Evolutionary conservation across 2,329 filamentous ascomycete genomes (phyloP).

Genomic region (Teratosphaeria nubilosa): DNA sequence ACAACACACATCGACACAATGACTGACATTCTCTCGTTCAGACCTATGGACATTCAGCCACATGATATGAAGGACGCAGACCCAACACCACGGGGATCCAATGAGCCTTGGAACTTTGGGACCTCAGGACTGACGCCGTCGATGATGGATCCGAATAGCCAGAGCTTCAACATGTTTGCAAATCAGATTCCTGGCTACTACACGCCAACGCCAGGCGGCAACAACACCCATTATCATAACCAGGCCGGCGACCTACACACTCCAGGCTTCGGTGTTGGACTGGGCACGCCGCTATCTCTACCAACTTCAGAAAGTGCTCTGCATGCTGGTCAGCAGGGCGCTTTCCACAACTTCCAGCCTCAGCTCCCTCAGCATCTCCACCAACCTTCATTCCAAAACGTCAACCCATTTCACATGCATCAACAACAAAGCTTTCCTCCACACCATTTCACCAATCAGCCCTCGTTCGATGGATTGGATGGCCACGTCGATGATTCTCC

Average conservation of each 20-base stretch:
- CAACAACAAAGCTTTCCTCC: slow-evolving; percentile 55
- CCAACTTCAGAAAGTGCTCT: slow-evolving; percentile 59
- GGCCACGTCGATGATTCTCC: slow-evolving; percentile 55
- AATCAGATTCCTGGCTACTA: slow-evolving; percentile 78
- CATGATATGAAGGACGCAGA: slow-evolving; percentile 60
- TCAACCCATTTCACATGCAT: slow-evolving; percentile 57
- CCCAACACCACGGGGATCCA: slow-evolving; percentile 67
- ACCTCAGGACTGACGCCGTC: slow-evolving; percentile 63
- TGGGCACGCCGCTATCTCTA: slow-evolving; percentile 74
- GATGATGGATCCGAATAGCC: slow-evolving; percentile 74
- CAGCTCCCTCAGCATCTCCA: slow-evolving; percentile 49
- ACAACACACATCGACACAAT: background rate
- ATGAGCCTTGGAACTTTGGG: slow-evolving; percentile 61
- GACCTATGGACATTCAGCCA: slow-evolving; percentile 14
- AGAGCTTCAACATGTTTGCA: slow-evolving; percentile 67
- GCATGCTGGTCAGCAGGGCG: slow-evolving; percentile 46
- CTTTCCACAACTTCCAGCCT: slow-evolving; percentile 57
- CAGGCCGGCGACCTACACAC: slow-evolving; percentile 80
- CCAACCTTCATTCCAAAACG: slow-evolving; percentile 45
- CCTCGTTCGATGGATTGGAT: slow-evolving; percentile 67
- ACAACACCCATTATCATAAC: slow-evolving; percentile 68
- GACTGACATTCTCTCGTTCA: slow-evolving; percentile 10
- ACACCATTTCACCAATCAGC: slow-evolving; percentile 69
- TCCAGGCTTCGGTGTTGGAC: slow-evolving; percentile 55
- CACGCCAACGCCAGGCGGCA: slow-evolving; percentile 73